These are phyloP conservation scores for Abelmoschus esculentus DNA, from an alignment of 345 rosid species.

Conservation along the genomic window DNA sequence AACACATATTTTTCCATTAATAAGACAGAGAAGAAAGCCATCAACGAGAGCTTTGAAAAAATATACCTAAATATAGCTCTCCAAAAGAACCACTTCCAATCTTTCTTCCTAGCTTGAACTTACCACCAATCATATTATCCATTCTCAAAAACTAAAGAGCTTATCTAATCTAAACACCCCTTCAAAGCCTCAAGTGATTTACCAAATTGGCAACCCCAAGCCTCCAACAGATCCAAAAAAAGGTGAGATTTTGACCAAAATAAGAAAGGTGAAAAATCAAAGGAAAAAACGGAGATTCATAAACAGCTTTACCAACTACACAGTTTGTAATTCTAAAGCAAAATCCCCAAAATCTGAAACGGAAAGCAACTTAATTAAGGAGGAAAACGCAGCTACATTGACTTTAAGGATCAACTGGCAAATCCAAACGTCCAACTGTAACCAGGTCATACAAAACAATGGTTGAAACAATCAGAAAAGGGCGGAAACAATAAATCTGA, in stretches of 20 bases:
- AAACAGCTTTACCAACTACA: slow-evolving; percentile 13
- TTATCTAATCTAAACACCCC: slow-evolving; percentile 8
- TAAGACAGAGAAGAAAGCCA: neutral
- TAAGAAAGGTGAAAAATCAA: neutral
- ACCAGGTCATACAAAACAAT: neutral
- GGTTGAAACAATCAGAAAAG: neutral
- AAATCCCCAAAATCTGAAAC: slow-evolving; percentile 10
- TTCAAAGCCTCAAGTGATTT: neutral
- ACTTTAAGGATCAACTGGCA: slow-evolving; percentile 13
- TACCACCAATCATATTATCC: slow-evolving; percentile 57
- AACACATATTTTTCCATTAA: neutral
- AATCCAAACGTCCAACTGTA: neutral
- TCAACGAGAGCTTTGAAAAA: neutral
- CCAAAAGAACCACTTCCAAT: slow-evolving; percentile 86
- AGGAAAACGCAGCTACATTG: slow-evolving; percentile 26
- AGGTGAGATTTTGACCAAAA: slow-evolving; percentile 1
- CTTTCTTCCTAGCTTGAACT: slow-evolving; percentile 68
- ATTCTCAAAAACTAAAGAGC: slow-evolving; percentile 21
- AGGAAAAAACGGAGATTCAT: neutral
- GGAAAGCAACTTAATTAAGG: slow-evolving; percentile 17
- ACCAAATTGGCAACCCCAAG: slow-evolving; percentile 12
- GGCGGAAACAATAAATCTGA: neutral
- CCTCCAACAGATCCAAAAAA: neutral
- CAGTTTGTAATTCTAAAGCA: neutral
- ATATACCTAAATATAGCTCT: slow-evolving; percentile 63